Evolutionary conservation across 2,329 filamentous ascomycete species (phyloP).

Genomic region (Claviceps sp.): DNA sequence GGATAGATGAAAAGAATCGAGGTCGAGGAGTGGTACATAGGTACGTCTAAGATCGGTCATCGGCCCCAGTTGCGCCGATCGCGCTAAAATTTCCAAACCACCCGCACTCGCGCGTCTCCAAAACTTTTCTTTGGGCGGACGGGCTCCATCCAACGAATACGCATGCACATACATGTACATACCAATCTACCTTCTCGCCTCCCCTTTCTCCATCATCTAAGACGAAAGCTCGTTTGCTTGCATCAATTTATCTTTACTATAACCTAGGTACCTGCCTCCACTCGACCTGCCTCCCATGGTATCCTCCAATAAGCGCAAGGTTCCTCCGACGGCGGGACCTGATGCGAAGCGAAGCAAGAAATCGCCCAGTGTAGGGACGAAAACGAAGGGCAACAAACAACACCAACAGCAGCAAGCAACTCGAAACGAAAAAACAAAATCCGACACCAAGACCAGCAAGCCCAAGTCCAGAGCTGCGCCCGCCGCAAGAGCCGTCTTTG

Average conservation of each 20-base stretch:
- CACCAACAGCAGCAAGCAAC: neutral
- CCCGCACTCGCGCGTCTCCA: too few species aligned
- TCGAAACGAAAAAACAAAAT: neutral
- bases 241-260: neutral
- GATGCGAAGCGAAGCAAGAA: conserved; percentile 24
- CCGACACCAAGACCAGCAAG: neutral
- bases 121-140: too few species aligned
- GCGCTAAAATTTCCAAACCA: too few species aligned
- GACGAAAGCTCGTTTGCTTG: too few species aligned
- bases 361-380: conserved; percentile 1
- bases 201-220: too few species aligned
- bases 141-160: too few species aligned
- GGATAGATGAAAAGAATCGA: too few species aligned
- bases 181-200: too few species aligned
- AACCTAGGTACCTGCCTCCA: neutral
- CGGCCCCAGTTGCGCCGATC: too few species aligned
- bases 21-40: too few species aligned
- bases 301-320: conserved; percentile 26
- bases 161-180: too few species aligned
- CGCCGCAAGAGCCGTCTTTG: conserved; percentile 19
- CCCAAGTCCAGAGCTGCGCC: conserved; percentile 8
- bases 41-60: too few species aligned
- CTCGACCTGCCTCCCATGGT: conserved; percentile 14
- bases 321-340: conserved; percentile 18
- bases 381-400: neutral